Base-by-base conservation (phyloP, 2,329 filamentous ascomycete genomes). In the Clarireedia paspali region DNA sequence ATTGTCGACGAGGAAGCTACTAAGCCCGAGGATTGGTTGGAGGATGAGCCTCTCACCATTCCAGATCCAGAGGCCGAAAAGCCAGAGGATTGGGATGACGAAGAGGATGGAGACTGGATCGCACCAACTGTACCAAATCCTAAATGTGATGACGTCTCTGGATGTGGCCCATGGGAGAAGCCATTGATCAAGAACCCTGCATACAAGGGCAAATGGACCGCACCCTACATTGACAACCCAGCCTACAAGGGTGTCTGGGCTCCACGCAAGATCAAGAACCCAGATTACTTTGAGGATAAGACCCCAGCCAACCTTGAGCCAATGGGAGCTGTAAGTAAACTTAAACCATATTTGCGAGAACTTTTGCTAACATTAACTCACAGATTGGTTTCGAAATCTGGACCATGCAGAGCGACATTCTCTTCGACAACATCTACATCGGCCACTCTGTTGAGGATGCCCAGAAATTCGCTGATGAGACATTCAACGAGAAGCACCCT, bases 401-500 rank as follows among this genome's bases (percentile, higher is more conserved):
- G 94, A 97, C 94, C 68, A 99, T 99, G 94, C 92, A 96, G 77
- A 95, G 85, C 73, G 88, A 96, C 71, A 97, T 99, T 67, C 87
- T 96, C 68, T 97, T 99, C 69, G 90, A 97, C 84, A 99, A 99
- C 85, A 95, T 99, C 80, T 99, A 97, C 83, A 91, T 99, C 72
- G 94, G 94, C 62, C 94, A 99, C 84, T 97, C 92, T 20, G 73
- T 94, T 65, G 90, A 90, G 70, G 94, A 99, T 65, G 94, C 94
- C 60, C 84, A 88, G 74, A 88, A 91, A 77, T 80, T 99, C 70
- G 88, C 90, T 67, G 81, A 87, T 63, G 89, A 96, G 81, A 89
- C 90, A 55, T 99, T 91, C 73, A 86, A 89, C 70, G 75, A 90
- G 76, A 99, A 99, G 88, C 80, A 85, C 72, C 78, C 84, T 55